These are phyloP conservation scores for Inga laurina DNA, from an alignment of 306 rosid species.

Conservation along the genomic window DNA sequence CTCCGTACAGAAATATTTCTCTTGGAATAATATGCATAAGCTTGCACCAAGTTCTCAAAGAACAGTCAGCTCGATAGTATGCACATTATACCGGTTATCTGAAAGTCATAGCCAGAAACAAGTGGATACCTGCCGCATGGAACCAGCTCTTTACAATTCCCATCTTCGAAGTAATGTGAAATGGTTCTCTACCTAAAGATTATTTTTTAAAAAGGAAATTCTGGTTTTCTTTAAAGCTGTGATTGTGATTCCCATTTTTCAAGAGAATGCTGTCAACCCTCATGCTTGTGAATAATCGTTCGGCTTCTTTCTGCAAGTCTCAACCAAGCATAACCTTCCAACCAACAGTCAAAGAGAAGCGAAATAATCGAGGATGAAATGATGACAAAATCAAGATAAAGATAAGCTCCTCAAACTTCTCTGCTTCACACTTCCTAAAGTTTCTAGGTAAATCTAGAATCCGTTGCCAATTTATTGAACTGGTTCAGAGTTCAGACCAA, in stretches of 20 bases:
- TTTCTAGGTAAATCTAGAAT: not conserved
- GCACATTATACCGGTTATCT: not conserved
- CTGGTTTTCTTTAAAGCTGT: not conserved
- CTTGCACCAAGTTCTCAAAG: constrained; percentile 4
- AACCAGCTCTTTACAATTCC: not conserved
- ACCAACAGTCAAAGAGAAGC: not conserved
- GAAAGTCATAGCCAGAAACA: not conserved
- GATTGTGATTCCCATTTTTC: not conserved
- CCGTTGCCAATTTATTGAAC: not conserved
- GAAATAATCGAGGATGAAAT: not conserved
- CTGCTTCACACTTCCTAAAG: not conserved
- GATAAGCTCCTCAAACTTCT: constrained; percentile 5
- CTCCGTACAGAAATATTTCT: not conserved
- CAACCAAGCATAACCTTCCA: not conserved
- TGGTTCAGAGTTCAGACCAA: not conserved
- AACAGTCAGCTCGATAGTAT: not conserved
- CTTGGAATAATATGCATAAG: not conserved
- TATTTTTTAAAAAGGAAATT: not conserved
- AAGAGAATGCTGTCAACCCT: not conserved
- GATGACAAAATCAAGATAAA: not conserved
- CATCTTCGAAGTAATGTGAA: not conserved
- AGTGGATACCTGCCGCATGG: not conserved
- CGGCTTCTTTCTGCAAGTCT: not conserved
- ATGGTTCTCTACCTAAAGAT: not conserved
- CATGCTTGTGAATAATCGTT: not conserved